Conservation (phyloP, 768 basidiomycete genomes). For the Pulveroboletus sp. region DNA sequence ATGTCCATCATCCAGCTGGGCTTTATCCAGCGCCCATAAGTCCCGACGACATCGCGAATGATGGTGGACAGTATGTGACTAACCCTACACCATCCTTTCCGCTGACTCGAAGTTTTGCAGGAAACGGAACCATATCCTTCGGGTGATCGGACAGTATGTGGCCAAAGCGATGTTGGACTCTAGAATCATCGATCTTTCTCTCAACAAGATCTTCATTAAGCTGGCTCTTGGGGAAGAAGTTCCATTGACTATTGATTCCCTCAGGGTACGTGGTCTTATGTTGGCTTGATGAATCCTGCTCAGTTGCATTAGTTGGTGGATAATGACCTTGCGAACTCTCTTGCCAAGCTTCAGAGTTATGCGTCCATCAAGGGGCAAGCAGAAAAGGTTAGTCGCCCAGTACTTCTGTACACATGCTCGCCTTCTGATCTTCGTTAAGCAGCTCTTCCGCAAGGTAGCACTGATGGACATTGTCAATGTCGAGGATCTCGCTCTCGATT, state of each 20-base stretch:
- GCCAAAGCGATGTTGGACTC: conserved; percentile 97
- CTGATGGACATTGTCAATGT: conserved; percentile 61
- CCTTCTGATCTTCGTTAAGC: conserved; percentile 1
- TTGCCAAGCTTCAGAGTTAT: conserved; percentile 72
- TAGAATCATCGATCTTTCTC: conserved; percentile 91
- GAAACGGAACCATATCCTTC: conserved; percentile 81
- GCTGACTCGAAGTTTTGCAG: conserved; percentile 34
- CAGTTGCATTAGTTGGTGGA: conserved; percentile 65
- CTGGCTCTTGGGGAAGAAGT: conserved; percentile 84
- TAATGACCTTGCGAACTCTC: conserved; percentile 75
- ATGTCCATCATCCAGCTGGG: conserved; percentile 82
- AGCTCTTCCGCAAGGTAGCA: conserved; percentile 55
- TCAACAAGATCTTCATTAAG: conserved; percentile 95
- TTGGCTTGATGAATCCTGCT: background rate
- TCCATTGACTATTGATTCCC: conserved; percentile 73
- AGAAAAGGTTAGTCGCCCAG: conserved; percentile 47
- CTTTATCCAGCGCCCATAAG: conserved; percentile 85
- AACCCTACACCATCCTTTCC: background rate
- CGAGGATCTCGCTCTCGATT: conserved; percentile 90
- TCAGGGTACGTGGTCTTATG: conserved; percentile 55
- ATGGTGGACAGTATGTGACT: conserved; percentile 65
- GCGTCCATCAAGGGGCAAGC: conserved; percentile 42
- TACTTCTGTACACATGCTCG: background rate
- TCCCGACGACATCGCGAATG: conserved; percentile 61
- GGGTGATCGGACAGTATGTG: conserved; percentile 91